Conservation (phyloP, 805 yeast species). For the Saturnispora sekii region DNA sequence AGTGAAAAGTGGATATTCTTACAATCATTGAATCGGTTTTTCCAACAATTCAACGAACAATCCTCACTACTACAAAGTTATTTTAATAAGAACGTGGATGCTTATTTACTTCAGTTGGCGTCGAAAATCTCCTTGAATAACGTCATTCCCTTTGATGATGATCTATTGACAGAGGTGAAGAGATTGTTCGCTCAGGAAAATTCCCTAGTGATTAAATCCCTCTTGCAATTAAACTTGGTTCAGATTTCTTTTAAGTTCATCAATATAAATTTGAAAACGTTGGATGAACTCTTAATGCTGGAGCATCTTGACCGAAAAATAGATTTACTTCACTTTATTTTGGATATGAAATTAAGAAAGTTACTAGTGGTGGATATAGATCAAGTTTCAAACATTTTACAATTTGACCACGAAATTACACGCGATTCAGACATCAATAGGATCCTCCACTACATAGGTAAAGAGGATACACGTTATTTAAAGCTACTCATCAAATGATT, state of each 20-base stretch:
- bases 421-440: neutral
- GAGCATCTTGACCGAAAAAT: neutral
- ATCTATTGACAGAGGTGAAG: neutral
- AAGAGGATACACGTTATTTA: neutral
- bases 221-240: conserved; percentile 19
- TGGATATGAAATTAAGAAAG: conserved; percentile 15
- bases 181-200: neutral
- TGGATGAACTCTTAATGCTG: conserved; percentile 12
- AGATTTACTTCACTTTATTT: conserved; percentile 13
- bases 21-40: too few relatives aligned
- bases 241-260: conserved; percentile 16
- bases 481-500: neutral
- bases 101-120: too few relatives aligned
- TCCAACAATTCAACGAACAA: too few relatives aligned
- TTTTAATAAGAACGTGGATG: too few relatives aligned
- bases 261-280: conserved; percentile 13
- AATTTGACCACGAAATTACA: conserved; percentile 10
- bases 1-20: too few relatives aligned
- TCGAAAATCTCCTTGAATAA: neutral
- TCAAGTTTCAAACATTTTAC: conserved; percentile 14
- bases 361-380: conserved; percentile 21
- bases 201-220: conserved; percentile 6
- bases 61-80: too few relatives aligned
- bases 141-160: neutral
- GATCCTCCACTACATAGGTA: neutral